Conservation (phyloP, 495 filamentous ascomycete species). For the Penicillium pancosmium region DNA sequence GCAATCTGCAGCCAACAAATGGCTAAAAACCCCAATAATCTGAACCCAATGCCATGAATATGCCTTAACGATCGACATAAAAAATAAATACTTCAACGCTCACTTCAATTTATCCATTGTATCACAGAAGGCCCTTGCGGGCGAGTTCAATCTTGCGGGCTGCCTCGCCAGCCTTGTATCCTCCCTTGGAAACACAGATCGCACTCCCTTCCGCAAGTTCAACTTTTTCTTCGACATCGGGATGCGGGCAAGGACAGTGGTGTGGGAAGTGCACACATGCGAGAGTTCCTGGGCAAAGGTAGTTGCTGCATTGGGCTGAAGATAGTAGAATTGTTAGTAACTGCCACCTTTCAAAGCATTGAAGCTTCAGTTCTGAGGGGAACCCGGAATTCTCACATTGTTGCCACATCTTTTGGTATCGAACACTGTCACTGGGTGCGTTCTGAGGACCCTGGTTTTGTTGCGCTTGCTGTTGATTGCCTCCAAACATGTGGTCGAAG, state of each 20-base stretch:
- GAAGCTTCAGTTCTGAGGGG: not conserved
- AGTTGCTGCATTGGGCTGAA: slow-evolving; percentile 77
- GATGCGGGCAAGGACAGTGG: slow-evolving; percentile 89
- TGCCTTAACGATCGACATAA: not conserved
- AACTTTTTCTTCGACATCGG: slow-evolving; percentile 81
- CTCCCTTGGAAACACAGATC: slow-evolving; percentile 80
- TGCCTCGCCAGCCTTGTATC: slow-evolving; percentile 74
- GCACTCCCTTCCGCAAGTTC: slow-evolving; percentile 82
- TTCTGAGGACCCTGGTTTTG: slow-evolving; percentile 71
- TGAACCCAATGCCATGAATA: not conserved
- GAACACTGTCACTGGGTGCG: slow-evolving; percentile 72
- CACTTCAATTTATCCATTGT: not conserved
- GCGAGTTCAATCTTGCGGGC: slow-evolving; percentile 79
- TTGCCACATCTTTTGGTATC: slow-evolving; percentile 75
- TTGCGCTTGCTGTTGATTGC: slow-evolving; percentile 58
- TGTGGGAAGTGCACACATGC: slow-evolving; percentile 92
- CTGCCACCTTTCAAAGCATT: not conserved
- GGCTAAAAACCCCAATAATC: not conserved
- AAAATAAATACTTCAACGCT: not conserved
- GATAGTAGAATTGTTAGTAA: not conserved
- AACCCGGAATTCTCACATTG: slow-evolving; percentile 43
- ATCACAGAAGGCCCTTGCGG: slow-evolving; percentile 78
- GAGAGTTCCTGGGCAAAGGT: slow-evolving; percentile 88
- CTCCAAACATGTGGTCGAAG: slow-evolving; percentile 84
- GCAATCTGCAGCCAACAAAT: not conserved